Evolutionary conservation across 169 alveolate genomes (phyloP).

Genomic region (Perkinsus chesapeaki): DNA sequence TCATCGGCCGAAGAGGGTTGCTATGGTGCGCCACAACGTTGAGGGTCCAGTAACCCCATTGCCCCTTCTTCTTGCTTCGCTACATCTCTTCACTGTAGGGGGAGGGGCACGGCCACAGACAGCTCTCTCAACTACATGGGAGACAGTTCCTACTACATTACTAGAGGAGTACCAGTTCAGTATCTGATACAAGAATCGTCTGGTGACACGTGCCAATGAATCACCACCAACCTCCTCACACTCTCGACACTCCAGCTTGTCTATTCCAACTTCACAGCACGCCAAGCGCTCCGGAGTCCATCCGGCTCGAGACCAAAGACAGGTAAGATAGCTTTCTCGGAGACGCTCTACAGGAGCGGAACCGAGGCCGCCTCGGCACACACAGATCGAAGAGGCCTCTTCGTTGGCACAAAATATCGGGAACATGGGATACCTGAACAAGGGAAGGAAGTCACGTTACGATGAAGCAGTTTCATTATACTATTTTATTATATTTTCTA

Average conservation of each 20-base stretch:
- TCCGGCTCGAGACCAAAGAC: not conserved
- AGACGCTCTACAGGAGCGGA: not conserved
- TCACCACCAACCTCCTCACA: not conserved
- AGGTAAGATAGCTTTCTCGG: not conserved
- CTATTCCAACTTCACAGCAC: not conserved
- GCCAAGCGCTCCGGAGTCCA: not conserved
- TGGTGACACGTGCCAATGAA: not conserved
- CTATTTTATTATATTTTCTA: too few relatives aligned
- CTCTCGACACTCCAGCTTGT: not conserved
- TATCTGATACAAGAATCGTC: not conserved
- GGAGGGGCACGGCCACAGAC: not conserved
- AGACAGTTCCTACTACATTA: not conserved
- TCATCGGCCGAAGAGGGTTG: not conserved
- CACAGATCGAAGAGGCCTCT: not conserved
- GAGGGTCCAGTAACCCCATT: not conserved
- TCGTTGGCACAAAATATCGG: not conserved
- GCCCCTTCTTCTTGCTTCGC: not conserved
- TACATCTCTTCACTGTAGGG: not conserved
- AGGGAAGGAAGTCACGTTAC: not conserved
- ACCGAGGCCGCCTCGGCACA: not conserved
- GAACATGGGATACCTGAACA: not conserved
- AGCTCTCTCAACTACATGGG: not conserved
- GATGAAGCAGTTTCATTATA: not conserved
- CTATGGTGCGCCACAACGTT: not conserved
- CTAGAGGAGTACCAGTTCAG: not conserved